Conservation (phyloP, 1,284 basidiomycete genomes). For the Wolfiporia cocos region DNA sequence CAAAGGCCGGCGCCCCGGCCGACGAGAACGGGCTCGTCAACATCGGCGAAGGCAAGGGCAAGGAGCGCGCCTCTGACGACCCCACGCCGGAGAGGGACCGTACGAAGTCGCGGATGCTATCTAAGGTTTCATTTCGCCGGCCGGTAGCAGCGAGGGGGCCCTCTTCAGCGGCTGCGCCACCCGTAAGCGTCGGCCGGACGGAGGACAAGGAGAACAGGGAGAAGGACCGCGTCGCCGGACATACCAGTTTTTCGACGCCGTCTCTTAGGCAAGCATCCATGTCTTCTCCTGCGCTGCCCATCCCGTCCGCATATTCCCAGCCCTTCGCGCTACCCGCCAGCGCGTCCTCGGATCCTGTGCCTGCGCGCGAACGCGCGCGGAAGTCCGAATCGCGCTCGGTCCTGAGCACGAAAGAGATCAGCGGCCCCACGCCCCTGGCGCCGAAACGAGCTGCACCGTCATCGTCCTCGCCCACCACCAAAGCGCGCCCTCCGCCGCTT, state of each 20-base stretch:
- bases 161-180: slow-evolving; percentile 35
- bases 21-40: slow-evolving; percentile 38
- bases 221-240: slow-evolving; percentile 40
- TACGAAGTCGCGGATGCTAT: slow-evolving; percentile 36
- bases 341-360: slow-evolving; percentile 39
- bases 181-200: slow-evolving; percentile 10
- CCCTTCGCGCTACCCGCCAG: slow-evolving; percentile 39
- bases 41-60: slow-evolving; percentile 33
- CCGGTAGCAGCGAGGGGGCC: slow-evolving; percentile 34
- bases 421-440: slow-evolving; percentile 34
- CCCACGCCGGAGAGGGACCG: slow-evolving; percentile 32
- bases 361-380: slow-evolving; percentile 35
- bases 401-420: slow-evolving; percentile 29
- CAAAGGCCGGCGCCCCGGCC: slow-evolving; percentile 32
- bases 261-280: slow-evolving; percentile 61
- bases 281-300: slow-evolving; percentile 60
- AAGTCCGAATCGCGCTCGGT: slow-evolving; percentile 34
- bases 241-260: slow-evolving; percentile 53
- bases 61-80: slow-evolving; percentile 30
- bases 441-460: slow-evolving; percentile 26
- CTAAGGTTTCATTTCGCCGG: slow-evolving; percentile 51
- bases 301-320: slow-evolving; percentile 46
- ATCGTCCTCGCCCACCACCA: slow-evolving; percentile 23
- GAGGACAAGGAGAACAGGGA: slow-evolving; percentile 28
- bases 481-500: slow-evolving; percentile 30